Conservation (phyloP, 1,284 basidiomycete species). For the Boletus mariae region DNA sequence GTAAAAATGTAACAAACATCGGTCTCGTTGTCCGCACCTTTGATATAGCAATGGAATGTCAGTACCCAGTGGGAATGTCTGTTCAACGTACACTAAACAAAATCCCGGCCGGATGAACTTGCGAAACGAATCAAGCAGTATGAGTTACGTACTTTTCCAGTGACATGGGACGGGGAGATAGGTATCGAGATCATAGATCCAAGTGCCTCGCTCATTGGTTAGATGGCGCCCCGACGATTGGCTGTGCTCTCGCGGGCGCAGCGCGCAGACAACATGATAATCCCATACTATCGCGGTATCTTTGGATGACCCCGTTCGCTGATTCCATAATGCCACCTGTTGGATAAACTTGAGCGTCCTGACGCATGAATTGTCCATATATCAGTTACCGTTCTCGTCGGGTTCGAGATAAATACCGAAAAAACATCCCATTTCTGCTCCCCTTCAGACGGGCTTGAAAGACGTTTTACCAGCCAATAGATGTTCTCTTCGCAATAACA, state of each 20-base stretch:
- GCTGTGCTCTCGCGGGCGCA: conserved; percentile 28
- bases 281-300: conserved; percentile 61
- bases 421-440: conserved; percentile 45
- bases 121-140: conserved; percentile 3
- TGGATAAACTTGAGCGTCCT: conserved; percentile 8
- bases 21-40: conserved; percentile 38
- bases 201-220: conserved; percentile 26
- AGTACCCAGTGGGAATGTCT: conserved; percentile 47
- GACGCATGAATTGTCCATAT: neutral
- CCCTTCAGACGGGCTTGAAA: conserved; percentile 34
- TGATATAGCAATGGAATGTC: conserved; percentile 39
- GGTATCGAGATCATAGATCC: conserved; percentile 69
- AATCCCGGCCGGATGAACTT: conserved; percentile 15
- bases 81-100: conserved; percentile 48
- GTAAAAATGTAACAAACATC: neutral
- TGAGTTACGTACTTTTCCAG: conserved; percentile 41
- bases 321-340: conserved; percentile 65
- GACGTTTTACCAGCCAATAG: conserved; percentile 51
- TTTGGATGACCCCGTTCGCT: conserved; percentile 41
- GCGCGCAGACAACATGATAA: conserved; percentile 66
- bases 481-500: conserved; percentile 72
- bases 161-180: conserved; percentile 45
- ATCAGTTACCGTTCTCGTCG: conserved; percentile 46
- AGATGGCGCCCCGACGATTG: conserved; percentile 3
- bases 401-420: conserved; percentile 67